phyloP scores from a whole-genome alignment of 75 land plant species.

The Gnetum montanum region DNA sequence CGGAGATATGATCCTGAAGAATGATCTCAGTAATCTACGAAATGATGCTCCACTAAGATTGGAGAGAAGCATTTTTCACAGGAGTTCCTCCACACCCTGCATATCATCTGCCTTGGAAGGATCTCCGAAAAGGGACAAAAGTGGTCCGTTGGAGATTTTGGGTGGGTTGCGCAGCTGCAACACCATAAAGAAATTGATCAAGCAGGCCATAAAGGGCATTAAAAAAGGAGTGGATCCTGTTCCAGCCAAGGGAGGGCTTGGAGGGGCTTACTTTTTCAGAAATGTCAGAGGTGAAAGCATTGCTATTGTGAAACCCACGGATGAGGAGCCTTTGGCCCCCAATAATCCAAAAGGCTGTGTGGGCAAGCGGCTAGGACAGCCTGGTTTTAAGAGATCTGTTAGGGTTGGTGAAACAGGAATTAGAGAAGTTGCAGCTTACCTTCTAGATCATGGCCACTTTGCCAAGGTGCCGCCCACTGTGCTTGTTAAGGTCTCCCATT shows the following conservation, averaged over 20 bases:
- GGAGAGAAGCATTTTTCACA: slow-evolving; percentile 23
- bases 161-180: slow-evolving; percentile 20
- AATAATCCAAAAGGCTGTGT: slow-evolving; percentile 41
- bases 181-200: slow-evolving; percentile 19
- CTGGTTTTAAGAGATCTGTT: slow-evolving; percentile 33
- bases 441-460: slow-evolving; percentile 30
- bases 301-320: slow-evolving; percentile 40
- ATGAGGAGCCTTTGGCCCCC: slow-evolving; percentile 43
- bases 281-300: slow-evolving; percentile 21
- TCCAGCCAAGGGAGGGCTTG: slow-evolving; percentile 28
- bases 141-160: slow-evolving; percentile 28
- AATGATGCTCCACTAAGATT: slow-evolving; percentile 33
- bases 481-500: slow-evolving; percentile 30
- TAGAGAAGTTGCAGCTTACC: slow-evolving; percentile 42
- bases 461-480: slow-evolving; percentile 42
- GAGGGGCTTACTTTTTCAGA: slow-evolving; percentile 35
- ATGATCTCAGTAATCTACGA: slow-evolving; percentile 26
- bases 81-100: slow-evolving; percentile 43
- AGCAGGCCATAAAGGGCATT: slow-evolving; percentile 20
- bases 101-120: slow-evolving; percentile 20
- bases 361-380: slow-evolving; percentile 30
- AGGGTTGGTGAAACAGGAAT: slow-evolving; percentile 42
- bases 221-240: slow-evolving; percentile 32
- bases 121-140: slow-evolving; percentile 8
- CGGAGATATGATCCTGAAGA: slow-evolving; percentile 27